Percentiles rank a stretch among this genome's conserved stretches.
phyloP scores from a whole-genome alignment of 306 rosid genomes.

The Canavalia ensiformis region DNA sequence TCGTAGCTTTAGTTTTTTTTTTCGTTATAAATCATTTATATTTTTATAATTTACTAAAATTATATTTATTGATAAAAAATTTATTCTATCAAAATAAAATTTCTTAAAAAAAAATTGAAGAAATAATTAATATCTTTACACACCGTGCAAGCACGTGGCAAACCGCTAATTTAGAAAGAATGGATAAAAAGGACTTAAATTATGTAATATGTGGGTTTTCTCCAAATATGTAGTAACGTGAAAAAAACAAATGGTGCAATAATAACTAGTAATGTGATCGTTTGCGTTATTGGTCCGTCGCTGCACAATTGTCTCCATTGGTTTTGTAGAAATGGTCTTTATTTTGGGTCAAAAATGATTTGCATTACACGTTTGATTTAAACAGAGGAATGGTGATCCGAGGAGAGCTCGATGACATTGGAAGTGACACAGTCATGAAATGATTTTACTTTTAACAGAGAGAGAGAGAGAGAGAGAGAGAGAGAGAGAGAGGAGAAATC shows the following conservation, averaged over 20 bases:
- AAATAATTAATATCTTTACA: no score
- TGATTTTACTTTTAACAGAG: slow-evolving; percentile 20
- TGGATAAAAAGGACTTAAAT: no score
- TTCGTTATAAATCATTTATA: no score
- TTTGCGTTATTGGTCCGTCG: neutral
- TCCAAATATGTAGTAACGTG: no score
- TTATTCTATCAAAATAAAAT: no score
- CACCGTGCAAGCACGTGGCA: no score
- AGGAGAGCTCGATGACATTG: slow-evolving; percentile 47
- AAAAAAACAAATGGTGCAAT: neutral
- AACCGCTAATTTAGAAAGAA: no score
- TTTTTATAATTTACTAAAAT: no score
- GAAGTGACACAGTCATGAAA: slow-evolving; percentile 33
- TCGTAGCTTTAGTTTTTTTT: no score
- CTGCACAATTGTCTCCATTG: neutral
- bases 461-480: neutral
- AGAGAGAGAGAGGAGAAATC: neutral
- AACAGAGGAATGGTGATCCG: slow-evolving; percentile 42
- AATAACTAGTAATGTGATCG: neutral
- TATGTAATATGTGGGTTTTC: no score
- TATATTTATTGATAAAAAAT: no score
- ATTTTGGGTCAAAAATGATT: neutral
- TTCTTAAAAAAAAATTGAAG: no score
- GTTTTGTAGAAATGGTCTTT: neutral
- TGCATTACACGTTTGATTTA: slow-evolving; percentile 25